Conservation (phyloP, 108 stramenopile genomes). For the Epithemia pelagica region DNA sequence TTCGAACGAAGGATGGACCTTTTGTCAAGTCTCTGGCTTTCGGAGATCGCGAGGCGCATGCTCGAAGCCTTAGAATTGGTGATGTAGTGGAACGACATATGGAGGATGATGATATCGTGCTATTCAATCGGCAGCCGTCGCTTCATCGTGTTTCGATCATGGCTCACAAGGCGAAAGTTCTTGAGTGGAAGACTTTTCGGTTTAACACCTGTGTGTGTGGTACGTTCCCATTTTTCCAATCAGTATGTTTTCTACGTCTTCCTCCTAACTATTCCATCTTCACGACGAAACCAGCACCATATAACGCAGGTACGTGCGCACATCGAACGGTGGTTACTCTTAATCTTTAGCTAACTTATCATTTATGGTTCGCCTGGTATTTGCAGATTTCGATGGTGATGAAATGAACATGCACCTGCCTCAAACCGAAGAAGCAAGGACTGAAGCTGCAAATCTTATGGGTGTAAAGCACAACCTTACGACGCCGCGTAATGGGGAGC, state of each 20-base stretch:
- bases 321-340: no score
- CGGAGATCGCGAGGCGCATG: slow-evolving; percentile 82
- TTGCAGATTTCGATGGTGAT: slow-evolving; percentile 99
- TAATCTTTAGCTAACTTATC: no score
- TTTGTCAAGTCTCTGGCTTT: slow-evolving; percentile 86
- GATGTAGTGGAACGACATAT: slow-evolving; percentile 98
- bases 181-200: slow-evolving; percentile 94
- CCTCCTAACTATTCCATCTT: no score
- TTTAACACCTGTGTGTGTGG: slow-evolving; percentile 99
- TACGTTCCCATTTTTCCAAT: slow-evolving; percentile 37
- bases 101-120: slow-evolving; percentile 94
- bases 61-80: slow-evolving; percentile 77
- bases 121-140: slow-evolving; percentile 99
- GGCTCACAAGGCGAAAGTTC: slow-evolving; percentile 92
- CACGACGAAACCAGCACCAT: not conserved
- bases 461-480: slow-evolving; percentile 91
- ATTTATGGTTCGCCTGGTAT: no score
- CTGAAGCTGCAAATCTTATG: slow-evolving; percentile 94
- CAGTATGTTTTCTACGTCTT: no score
- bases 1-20: slow-evolving; percentile 60
- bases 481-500: slow-evolving; percentile 97
- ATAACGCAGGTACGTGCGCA: not conserved
- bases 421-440: slow-evolving; percentile 97
- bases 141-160: slow-evolving; percentile 98
- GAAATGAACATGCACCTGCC: slow-evolving; percentile 99